These are phyloP conservation scores for Coemansia sp. DNA, from an alignment of 192 early-diverging fungal genomes.

Conservation along the genomic window DNA sequence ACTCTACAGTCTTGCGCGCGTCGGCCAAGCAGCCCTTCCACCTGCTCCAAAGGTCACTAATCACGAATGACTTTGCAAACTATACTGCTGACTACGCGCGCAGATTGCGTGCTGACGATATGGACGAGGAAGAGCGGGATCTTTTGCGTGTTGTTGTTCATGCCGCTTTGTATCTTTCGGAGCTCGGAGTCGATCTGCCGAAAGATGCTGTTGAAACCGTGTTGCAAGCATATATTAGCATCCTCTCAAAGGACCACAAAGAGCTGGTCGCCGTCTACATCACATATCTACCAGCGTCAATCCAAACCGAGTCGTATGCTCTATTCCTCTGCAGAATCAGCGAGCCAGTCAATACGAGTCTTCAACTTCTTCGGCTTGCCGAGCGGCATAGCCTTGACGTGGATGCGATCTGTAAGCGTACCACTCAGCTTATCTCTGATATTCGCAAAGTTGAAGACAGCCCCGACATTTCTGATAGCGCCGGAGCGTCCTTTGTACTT, in stretches of 20 bases:
- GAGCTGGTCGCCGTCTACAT: conserved; percentile 60
- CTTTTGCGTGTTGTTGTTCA: conserved; percentile 72
- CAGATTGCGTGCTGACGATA: conserved; percentile 3
- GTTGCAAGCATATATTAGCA: conserved; percentile 57
- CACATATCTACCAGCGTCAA: conserved; percentile 41
- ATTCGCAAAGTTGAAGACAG: neutral
- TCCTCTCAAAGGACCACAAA: conserved; percentile 28
- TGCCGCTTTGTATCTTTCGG: conserved; percentile 62
- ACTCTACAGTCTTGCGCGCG: conserved; percentile 19
- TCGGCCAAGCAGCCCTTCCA: conserved; percentile 36
- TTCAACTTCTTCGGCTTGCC: conserved; percentile 50
- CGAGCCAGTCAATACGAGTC: conserved; percentile 30
- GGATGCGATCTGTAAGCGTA: conserved; percentile 38
- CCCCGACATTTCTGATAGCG: neutral
- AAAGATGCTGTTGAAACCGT: conserved; percentile 51
- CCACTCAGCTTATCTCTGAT: conserved; percentile 37
- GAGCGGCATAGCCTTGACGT: conserved; percentile 47
- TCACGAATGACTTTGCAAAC: conserved; percentile 17
- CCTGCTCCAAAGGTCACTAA: conserved; percentile 31
- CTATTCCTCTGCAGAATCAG: conserved; percentile 49
- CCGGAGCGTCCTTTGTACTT: conserved; percentile 14
- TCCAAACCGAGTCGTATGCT: conserved; percentile 57
- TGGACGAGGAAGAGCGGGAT: conserved; percentile 19
- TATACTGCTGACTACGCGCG: conserved; percentile 26
- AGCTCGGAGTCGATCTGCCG: conserved; percentile 53